A percentile compares a stretch with the other conserved stretches of the same genome.
phyloP scores from a whole-genome alignment of 2,329 filamentous ascomycete species.

The Setomelanomma holmii region DNA sequence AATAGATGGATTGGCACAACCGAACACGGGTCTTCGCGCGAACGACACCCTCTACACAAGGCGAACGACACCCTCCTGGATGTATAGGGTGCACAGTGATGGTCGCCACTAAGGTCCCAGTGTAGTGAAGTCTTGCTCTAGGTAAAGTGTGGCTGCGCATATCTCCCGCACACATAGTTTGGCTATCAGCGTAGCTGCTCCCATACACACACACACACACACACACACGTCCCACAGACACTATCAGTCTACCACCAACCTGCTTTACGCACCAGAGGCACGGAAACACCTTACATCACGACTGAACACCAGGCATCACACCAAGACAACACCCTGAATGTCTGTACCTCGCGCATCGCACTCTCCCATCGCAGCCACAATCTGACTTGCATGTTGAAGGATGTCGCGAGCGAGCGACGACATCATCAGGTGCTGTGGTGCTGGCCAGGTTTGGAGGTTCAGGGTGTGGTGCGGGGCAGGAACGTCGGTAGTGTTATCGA shows the following conservation, averaged over 20 bases:
- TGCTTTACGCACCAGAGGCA: too few relatives aligned
- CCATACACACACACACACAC: too few relatives aligned
- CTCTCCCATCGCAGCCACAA: background rate
- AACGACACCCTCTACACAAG: conserved; percentile 10
- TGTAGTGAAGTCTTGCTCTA: too few relatives aligned
- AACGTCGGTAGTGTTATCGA: conserved; percentile 7
- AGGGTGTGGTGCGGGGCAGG: conserved; percentile 11
- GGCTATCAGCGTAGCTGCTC: too few relatives aligned
- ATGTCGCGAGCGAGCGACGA: background rate
- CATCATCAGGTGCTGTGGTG: background rate
- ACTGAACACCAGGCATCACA: too few relatives aligned
- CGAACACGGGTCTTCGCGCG: conserved; percentile 13
- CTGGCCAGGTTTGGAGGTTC: background rate
- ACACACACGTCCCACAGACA: too few relatives aligned
- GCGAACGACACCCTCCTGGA: background rate
- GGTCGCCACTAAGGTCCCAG: too few relatives aligned
- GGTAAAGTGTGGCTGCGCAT: too few relatives aligned
- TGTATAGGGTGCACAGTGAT: background rate
- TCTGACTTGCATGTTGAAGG: background rate
- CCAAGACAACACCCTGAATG: background rate
- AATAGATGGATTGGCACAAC: conserved; percentile 14
- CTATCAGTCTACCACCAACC: too few relatives aligned
- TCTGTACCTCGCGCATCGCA: background rate
- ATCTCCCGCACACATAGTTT: too few relatives aligned
- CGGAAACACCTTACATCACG: too few relatives aligned